phyloP scores from a whole-genome alignment of 1,139 yeast species.

The Candida sojae region DNA sequence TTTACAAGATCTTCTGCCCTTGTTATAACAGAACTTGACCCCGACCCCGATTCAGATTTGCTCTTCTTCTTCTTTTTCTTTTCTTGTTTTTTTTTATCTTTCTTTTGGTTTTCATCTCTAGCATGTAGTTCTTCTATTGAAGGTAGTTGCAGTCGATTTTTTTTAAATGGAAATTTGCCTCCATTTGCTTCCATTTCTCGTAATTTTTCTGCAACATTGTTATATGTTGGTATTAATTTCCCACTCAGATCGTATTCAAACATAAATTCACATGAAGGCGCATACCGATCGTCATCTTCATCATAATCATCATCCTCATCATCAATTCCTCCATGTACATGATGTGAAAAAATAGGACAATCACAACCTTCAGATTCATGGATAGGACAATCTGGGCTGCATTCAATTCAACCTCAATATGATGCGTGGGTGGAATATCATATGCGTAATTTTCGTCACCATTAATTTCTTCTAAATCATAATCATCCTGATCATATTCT shows the following conservation, averaged over 20 bases:
- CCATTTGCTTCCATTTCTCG: conserved; percentile 22
- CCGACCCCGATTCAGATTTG: not conserved
- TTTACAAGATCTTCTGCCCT: conserved; percentile 2
- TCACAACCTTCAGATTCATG: conserved; percentile 35
- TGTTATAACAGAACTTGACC: not conserved
- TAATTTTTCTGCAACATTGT: conserved; percentile 42
- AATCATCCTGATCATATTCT: conserved; percentile 32
- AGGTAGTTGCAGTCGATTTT: conserved; percentile 15
- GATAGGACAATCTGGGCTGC: conserved; percentile 33
- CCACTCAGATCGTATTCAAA: conserved; percentile 48
- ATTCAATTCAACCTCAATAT: conserved; percentile 45
- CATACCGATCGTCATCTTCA: conserved; percentile 24
- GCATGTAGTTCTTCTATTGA: conserved; percentile 18
- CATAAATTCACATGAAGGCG: conserved; percentile 46
- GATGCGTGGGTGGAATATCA: conserved; percentile 31
- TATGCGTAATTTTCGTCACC: conserved; percentile 18
- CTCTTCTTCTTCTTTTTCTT: not conserved
- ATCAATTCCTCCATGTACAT: conserved; percentile 2
- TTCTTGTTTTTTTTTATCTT: conserved; percentile 12
- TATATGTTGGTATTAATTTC: conserved; percentile 43
- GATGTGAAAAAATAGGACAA: conserved; percentile 27
- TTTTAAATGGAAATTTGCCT: conserved; percentile 10
- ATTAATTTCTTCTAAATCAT: conserved; percentile 39
- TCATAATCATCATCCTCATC: conserved; percentile 15
- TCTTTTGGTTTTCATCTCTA: conserved; percentile 23